Evolutionary conservation across 176 grass and related monocot genomes (phyloP), one percentile per base, ranked within the genome.

Genomic region (Phyllostachys edulis): DNA sequence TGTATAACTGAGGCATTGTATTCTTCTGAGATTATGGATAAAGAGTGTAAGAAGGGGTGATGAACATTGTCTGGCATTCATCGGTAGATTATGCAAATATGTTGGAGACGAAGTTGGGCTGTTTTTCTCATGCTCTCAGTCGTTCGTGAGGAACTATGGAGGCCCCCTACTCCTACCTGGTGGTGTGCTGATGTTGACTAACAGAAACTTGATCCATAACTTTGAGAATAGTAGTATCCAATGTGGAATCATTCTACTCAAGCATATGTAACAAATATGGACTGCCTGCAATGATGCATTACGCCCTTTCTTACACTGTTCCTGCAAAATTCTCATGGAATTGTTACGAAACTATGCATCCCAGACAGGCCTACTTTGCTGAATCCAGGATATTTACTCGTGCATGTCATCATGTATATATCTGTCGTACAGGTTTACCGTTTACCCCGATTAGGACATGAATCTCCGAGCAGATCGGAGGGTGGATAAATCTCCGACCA

Each of bases 181-280:
- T 57, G 73, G 72, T 69, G 36, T n/a, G 14, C 6, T 72, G 69
- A 32, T 36, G 49, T 38, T 39, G 5, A 56, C 50, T 57, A 21
- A 27, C 75, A 46, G 18, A 52, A 72, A 41, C 42, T 50, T 86
- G 78, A 82, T 84, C 57, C 55, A 8, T 69, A 50, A 77, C 63
- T 63, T 69, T 6, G 77, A 85, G 26, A 82, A 85, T 60, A 85
- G 29, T 72, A 70, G 67, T 77, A 69, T 54, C 21, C 59, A 68
- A 52, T 79, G n/a, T 38, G 2, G n/a, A 63, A 14, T 73, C 65
- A 81, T 41, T 27, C 61, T 10, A 27, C 23, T 49, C 45, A 50
- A 47, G 12, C 23, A 17, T 0, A 45, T 44, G 13, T 71, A 26
- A n/a, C 10, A 70, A 70, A 15, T 46, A 45, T 69, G 66, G 18